Evolutionary conservation across 1,139 yeast genomes (phyloP).

Genomic region (Geotrichum macrosporum): DNA sequence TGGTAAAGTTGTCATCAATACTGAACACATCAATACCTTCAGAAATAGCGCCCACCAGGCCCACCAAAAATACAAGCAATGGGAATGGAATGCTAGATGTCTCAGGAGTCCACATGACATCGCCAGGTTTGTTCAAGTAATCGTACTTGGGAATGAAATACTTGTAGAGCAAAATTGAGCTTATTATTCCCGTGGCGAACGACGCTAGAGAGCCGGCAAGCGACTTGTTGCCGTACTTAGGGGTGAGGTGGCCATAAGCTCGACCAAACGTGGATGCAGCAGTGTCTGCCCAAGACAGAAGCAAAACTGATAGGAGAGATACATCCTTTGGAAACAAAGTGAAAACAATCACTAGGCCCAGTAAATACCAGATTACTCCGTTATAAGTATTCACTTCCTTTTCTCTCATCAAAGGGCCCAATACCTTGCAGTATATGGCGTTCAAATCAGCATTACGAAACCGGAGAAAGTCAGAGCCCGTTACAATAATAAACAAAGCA

Average conservation of each 20-base stretch:
- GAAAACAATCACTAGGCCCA: constrained; percentile 73
- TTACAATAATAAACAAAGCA: constrained; percentile 51
- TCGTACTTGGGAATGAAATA: constrained; percentile 59
- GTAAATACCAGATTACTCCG: constrained; percentile 81
- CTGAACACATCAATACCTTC: constrained; percentile 73
- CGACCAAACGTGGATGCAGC: constrained; percentile 95
- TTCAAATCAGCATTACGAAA: constrained; percentile 60
- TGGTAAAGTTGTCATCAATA: constrained; percentile 89
- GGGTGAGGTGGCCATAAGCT: constrained; percentile 76
- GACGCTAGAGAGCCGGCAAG: constrained; percentile 90
- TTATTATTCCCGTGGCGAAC: constrained; percentile 61
- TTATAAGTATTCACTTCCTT: constrained; percentile 63
- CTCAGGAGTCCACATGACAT: constrained; percentile 59
- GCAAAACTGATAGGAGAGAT: constrained; percentile 64
- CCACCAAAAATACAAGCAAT: constrained; percentile 57
- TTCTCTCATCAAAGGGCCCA: constrained; percentile 82
- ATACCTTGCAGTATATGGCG: constrained; percentile 53
- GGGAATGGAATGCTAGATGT: constrained; percentile 54
- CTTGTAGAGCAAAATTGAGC: constrained; percentile 67
- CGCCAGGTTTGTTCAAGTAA: constrained; percentile 47
- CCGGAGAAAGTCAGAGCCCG: constrained; percentile 65
- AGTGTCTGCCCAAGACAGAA: constrained; percentile 95
- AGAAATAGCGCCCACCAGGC: constrained; percentile 76
- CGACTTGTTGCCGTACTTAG: constrained; percentile 69
- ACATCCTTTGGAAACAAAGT: constrained; percentile 73